phyloP scores from a whole-genome alignment of 2,329 filamentous ascomycete genomes.

The Diplodia scrobiculata region DNA sequence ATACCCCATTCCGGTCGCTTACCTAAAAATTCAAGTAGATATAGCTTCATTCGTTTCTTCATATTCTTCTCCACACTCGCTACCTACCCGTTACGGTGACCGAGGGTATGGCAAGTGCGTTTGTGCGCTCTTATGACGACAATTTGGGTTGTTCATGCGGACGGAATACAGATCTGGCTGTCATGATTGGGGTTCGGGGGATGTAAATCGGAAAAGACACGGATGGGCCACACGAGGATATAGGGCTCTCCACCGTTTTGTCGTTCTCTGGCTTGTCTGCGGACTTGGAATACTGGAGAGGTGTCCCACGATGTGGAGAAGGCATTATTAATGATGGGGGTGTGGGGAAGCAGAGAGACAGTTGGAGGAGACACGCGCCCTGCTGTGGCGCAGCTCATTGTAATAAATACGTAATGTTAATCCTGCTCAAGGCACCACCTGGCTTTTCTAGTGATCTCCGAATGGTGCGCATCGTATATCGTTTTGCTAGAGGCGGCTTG shows the following conservation, averaged over 20 bases:
- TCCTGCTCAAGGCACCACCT: not conserved
- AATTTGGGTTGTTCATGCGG: not conserved
- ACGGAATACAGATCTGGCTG: not conserved
- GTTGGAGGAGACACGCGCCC: not conserved
- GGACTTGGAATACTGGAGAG: not conserved
- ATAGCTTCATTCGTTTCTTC: conserved; percentile 23
- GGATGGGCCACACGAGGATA: not conserved
- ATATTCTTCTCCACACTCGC: conserved; percentile 12
- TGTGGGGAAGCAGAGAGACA: not conserved
- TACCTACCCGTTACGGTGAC: conserved; percentile 19
- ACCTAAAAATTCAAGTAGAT: conserved; percentile 20
- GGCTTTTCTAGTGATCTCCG: not conserved
- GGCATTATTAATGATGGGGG: not conserved
- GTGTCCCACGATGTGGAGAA: not conserved
- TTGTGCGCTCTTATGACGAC: not conserved
- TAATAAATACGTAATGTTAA: not conserved
- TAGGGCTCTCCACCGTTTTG: not conserved
- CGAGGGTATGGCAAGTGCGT: conserved; percentile 7
- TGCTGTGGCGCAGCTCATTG: not conserved
- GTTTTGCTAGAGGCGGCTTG: too few relatives aligned
- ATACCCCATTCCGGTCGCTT: conserved; percentile 27
- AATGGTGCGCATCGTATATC: not conserved
- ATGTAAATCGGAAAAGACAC: not conserved
- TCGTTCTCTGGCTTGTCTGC: not conserved
- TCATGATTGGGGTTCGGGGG: not conserved